Percentiles rank a stretch among this genome's conserved stretches.
Conservation (phyloP, 441 rosid genomes). For the Hura crepitans region DNA sequence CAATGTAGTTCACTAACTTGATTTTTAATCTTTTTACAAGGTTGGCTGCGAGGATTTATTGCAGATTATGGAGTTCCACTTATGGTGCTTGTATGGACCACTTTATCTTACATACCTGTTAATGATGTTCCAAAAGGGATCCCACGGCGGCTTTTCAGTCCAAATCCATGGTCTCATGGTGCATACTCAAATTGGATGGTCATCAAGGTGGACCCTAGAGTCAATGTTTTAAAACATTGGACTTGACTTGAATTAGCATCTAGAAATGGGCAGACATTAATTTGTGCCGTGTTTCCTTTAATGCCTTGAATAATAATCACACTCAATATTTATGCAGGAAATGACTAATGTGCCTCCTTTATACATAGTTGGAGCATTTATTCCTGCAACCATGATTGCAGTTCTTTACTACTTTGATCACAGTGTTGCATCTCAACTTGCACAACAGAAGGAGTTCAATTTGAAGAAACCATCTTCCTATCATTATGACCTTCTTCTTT, state of each 20-base stretch:
- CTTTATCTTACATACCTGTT: slow-evolving; percentile 60
- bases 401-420: slow-evolving; percentile 82
- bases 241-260: slow-evolving; percentile 10
- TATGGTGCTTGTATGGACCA: slow-evolving; percentile 76
- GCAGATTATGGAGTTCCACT: slow-evolving; percentile 78
- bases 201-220: slow-evolving; percentile 44
- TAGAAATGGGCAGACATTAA: slow-evolving; percentile 3
- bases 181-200: slow-evolving; percentile 80
- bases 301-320: slow-evolving; percentile 21
- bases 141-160: slow-evolving; percentile 75
- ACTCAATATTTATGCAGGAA: slow-evolving; percentile 42
- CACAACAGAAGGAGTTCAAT: slow-evolving; percentile 75
- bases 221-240: slow-evolving; percentile 19
- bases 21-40: slow-evolving; percentile 25
- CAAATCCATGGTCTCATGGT: slow-evolving; percentile 82
- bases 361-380: slow-evolving; percentile 68
- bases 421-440: slow-evolving; percentile 80
- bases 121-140: slow-evolving; percentile 66
- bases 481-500: slow-evolving; percentile 70
- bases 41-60: slow-evolving; percentile 64
- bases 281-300: slow-evolving; percentile 16
- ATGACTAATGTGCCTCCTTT: slow-evolving; percentile 65
- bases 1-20: slow-evolving; percentile 1
- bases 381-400: slow-evolving; percentile 85
- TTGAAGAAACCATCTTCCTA: slow-evolving; percentile 76